These are phyloP conservation scores for Penicillium sp. DNA, from an alignment of 2,329 filamentous ascomycete species.

Conservation along the genomic window DNA sequence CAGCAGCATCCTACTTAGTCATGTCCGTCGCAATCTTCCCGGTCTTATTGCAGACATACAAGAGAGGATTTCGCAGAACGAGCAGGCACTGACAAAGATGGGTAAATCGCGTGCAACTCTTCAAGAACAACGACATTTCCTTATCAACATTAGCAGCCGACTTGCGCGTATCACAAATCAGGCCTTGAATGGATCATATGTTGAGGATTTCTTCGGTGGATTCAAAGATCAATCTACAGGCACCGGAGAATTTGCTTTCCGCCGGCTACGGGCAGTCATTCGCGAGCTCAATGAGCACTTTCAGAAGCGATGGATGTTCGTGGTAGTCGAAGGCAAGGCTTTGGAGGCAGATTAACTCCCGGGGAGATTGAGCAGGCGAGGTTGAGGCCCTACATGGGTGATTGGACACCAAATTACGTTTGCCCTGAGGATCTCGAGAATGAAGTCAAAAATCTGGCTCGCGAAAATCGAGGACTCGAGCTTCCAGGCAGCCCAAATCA, in stretches of 20 bases:
- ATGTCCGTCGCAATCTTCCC: slow-evolving; percentile 32
- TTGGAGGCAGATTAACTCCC: slow-evolving; percentile 5
- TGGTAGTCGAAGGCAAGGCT: slow-evolving; percentile 5
- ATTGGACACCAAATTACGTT: slow-evolving; percentile 1
- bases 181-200: slow-evolving; percentile 44
- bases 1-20: slow-evolving; percentile 35
- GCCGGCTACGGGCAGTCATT: slow-evolving; percentile 30
- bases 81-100: slow-evolving; percentile 30
- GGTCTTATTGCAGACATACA: slow-evolving; percentile 39
- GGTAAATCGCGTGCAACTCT: slow-evolving; percentile 25
- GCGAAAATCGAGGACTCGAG: slow-evolving; percentile 32
- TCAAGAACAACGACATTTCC: slow-evolving; percentile 28
- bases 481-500: slow-evolving; percentile 36
- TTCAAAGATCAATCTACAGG: slow-evolving; percentile 7
- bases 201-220: slow-evolving; percentile 41
- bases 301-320: slow-evolving; percentile 21
- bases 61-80: slow-evolving; percentile 30
- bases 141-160: slow-evolving; percentile 35
- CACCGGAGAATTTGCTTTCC: slow-evolving; percentile 13
- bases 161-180: slow-evolving; percentile 41
- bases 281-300: slow-evolving; percentile 29
- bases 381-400: slow-evolving; percentile 16
- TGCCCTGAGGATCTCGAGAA: slow-evolving; percentile 6
- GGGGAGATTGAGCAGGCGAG: neutral
- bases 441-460: slow-evolving; percentile 29